Conservation (phyloP, 2,329 filamentous ascomycete genomes). For the Alternaria rosae region DNA sequence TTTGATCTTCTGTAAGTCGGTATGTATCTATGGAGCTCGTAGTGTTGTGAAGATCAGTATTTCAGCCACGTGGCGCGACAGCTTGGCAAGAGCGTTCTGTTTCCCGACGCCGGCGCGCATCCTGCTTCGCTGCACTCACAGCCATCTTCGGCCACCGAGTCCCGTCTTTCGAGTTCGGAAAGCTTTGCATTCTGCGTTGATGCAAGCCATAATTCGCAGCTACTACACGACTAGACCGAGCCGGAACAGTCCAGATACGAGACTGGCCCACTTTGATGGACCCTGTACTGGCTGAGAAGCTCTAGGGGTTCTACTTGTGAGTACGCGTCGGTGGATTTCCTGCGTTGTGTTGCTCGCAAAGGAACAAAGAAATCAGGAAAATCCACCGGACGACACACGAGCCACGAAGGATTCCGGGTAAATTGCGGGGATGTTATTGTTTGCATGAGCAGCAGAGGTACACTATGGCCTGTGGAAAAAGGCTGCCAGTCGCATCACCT, state of each 20-base stretch:
- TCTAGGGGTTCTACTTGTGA: neutral
- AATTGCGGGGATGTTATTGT: neutral
- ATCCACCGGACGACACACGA: neutral
- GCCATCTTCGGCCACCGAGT: neutral
- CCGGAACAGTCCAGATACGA: neutral
- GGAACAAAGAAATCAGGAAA: neutral
- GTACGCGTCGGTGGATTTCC: neutral
- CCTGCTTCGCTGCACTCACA: neutral
- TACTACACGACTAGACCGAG: neutral
- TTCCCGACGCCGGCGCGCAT: neutral
- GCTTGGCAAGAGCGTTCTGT: constrained; percentile 2
- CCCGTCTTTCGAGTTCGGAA: neutral
- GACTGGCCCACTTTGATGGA: neutral
- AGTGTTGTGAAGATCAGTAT: neutral
- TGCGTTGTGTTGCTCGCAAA: neutral
- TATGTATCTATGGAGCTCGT: neutral
- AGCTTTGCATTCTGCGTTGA: neutral
- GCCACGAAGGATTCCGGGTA: neutral
- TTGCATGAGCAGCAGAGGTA: neutral
- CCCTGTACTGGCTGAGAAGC: neutral
- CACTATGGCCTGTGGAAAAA: neutral
- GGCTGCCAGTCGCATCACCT: neutral
- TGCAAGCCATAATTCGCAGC: neutral
- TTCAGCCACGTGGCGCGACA: neutral
- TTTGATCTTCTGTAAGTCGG: neutral